Evolutionary conservation across 441 rosid species (phyloP).

Genomic region (Melastoma candidum): DNA sequence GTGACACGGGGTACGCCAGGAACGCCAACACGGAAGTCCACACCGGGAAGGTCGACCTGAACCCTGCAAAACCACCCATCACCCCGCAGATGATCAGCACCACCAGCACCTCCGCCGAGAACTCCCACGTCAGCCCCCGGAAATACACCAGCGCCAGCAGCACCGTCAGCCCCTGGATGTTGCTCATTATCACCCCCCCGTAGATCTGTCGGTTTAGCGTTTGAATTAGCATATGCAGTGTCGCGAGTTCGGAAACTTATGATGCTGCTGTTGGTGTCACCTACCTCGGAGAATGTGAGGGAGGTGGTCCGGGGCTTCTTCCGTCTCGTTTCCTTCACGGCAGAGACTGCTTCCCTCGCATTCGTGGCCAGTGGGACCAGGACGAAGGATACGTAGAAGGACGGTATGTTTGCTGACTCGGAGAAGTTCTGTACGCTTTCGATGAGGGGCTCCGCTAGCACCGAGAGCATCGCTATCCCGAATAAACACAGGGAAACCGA

Average conservation of each 20-base stretch:
- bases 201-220: slow-evolving; percentile 19
- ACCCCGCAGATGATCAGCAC: slow-evolving; percentile 11
- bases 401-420: slow-evolving; percentile 27
- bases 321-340: slow-evolving; percentile 26
- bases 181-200: slow-evolving; percentile 27
- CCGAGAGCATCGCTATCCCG: slow-evolving; percentile 30
- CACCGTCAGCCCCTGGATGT: slow-evolving; percentile 13
- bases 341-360: slow-evolving; percentile 32
- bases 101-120: slow-evolving; percentile 26
- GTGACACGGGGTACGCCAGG: slow-evolving; percentile 24
- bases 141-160: slow-evolving; percentile 20
- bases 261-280: background rate
- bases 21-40: slow-evolving; percentile 29
- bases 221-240: background rate
- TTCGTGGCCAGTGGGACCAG: slow-evolving; percentile 45
- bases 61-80: slow-evolving; percentile 20
- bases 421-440: slow-evolving; percentile 34
- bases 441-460: slow-evolving; percentile 36
- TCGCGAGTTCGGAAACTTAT: too few relatives aligned
- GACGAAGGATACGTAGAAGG: slow-evolving; percentile 38
- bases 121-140: slow-evolving; percentile 24
- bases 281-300: slow-evolving; percentile 41
- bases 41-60: slow-evolving; percentile 15
- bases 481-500: slow-evolving; percentile 21
- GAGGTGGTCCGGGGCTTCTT: slow-evolving; percentile 36